These are phyloP conservation scores for Lactarius vividus DNA, from an alignment of 768 basidiomycete species.

Conservation along the genomic window DNA sequence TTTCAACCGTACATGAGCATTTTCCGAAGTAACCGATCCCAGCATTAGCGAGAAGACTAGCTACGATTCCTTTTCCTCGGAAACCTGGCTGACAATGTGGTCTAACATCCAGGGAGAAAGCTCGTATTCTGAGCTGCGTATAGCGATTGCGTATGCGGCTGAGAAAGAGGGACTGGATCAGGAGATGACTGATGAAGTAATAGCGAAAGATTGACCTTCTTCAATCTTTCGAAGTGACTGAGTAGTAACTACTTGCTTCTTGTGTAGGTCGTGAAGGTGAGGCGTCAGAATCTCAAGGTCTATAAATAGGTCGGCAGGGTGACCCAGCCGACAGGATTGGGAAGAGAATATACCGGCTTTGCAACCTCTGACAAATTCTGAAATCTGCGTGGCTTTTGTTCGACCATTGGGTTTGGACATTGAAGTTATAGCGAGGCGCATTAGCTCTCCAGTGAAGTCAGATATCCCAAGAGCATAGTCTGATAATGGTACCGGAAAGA, in stretches of 20 bases:
- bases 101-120: conserved; percentile 65
- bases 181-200: neutral
- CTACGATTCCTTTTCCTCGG: conserved; percentile 6
- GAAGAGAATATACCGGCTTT: conserved; percentile 53
- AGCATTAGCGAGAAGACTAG: neutral
- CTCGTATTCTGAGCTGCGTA: conserved; percentile 73
- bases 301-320: conserved; percentile 31
- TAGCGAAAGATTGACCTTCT: conserved; percentile 54
- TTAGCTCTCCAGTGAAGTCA: conserved; percentile 94
- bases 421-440: conserved; percentile 90
- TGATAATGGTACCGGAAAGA: conserved; percentile 67
- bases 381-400: conserved; percentile 58
- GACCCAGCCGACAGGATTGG: neutral
- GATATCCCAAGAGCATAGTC: conserved; percentile 93
- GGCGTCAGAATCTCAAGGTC: conserved; percentile 80
- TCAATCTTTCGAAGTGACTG: conserved; percentile 95
- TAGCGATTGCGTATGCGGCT: conserved; percentile 72
- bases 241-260: conserved; percentile 84
- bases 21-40: neutral
- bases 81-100: conserved; percentile 53
- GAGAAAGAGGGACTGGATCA: conserved; percentile 4
- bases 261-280: conserved; percentile 66
- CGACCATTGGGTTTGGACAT: conserved; percentile 66
- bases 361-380: conserved; percentile 69
- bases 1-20: conserved; percentile 5